Base-by-base conservation (phyloP, 176 grass and related monocot species). In the Areca catechu region DNA sequence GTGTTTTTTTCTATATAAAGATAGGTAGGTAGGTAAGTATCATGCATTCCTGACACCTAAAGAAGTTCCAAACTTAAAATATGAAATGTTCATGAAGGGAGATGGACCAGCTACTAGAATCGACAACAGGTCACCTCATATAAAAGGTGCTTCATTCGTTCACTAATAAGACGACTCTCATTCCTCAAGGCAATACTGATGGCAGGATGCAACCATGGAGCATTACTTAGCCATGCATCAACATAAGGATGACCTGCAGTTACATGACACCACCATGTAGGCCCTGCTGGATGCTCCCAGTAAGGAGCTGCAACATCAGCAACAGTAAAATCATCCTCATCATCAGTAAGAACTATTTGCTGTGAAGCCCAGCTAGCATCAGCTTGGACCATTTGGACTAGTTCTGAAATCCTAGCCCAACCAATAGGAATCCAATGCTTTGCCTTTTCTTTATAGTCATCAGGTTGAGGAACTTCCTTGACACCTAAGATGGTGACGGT, bases 231-330 rank as follows among this genome's bases (percentile, higher is more conserved):
- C 93, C 93, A 92, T 23, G 76, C 55, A 18, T 88, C 81, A 2
- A 92, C 60, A 0, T 48, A 74, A 12, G 62, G 78, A 82, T 92
- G 84, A 15, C 81, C 84, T 24, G 88, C 84, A 6, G 70, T 71
- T 6, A 98, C 87, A 67, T 98, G 93, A 54, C 85, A 83, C 93
- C 93, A 98, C 93, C 93, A 98, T 48, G 88, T 98, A 67, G 93
- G 88, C 7, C 88, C 93, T 19, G 54, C 78, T 2, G 88, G 93
- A 18, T 73, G 78, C 56, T 92, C 87, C 93, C 88, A 98, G 24
- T 92, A 98, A 50, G 93, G 93, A 64, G 88, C 70, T 1, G 84
- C 93, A 74, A 98, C 76, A 54, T 92, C 93, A 57, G 93, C 93
- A 21, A 98, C 93, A 0, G 87, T 92, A 20, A 89, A 98, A 70